A percentile compares a stretch with the other conserved stretches of the same genome.
phyloP scores from a whole-genome alignment of 768 basidiomycete genomes.

The Hericium rajendrae region DNA sequence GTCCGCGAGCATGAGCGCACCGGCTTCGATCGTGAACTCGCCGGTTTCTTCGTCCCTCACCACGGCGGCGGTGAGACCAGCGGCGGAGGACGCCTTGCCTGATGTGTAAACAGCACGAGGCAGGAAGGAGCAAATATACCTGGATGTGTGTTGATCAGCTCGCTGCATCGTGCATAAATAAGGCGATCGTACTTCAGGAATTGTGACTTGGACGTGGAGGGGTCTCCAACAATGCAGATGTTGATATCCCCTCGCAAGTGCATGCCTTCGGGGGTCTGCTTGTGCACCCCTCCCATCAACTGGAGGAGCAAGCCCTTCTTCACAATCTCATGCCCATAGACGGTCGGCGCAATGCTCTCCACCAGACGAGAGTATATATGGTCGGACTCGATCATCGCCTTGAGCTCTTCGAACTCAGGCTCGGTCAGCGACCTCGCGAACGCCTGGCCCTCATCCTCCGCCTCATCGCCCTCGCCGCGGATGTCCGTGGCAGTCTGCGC shows the following conservation, averaged over 20 bases:
- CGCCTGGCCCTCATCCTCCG: slow-evolving; percentile 68
- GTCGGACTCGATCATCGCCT: slow-evolving; percentile 87
- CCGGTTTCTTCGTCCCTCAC: slow-evolving; percentile 98
- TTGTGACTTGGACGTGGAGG: slow-evolving; percentile 95
- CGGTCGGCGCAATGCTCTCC: slow-evolving; percentile 92
- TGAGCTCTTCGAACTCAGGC: slow-evolving; percentile 92
- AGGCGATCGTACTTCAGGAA: slow-evolving; percentile 76
- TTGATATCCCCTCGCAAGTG: slow-evolving; percentile 98
- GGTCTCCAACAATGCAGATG: slow-evolving; percentile 96
- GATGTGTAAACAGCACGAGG: slow-evolving; percentile 98
- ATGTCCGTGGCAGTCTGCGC: slow-evolving; percentile 74
- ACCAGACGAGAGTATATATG: slow-evolving; percentile 94
- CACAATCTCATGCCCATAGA: slow-evolving; percentile 98
- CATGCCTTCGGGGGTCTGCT: slow-evolving; percentile 93
- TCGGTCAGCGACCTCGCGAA: slow-evolving; percentile 87
- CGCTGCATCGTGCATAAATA: background rate
- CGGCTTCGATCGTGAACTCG: slow-evolving; percentile 98
- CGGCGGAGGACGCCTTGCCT: slow-evolving; percentile 98
- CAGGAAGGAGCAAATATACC: slow-evolving; percentile 96
- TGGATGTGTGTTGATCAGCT: slow-evolving; percentile 21
- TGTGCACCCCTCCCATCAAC: slow-evolving; percentile 98
- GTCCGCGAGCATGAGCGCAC: slow-evolving; percentile 97
- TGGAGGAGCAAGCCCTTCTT: slow-evolving; percentile 96
- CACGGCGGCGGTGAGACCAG: slow-evolving; percentile 96
- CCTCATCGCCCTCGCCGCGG: slow-evolving; percentile 78